These are phyloP conservation scores for Aspergillus glaucus DNA, from an alignment of 2,329 filamentous ascomycete genomes.

Conservation along the genomic window DNA sequence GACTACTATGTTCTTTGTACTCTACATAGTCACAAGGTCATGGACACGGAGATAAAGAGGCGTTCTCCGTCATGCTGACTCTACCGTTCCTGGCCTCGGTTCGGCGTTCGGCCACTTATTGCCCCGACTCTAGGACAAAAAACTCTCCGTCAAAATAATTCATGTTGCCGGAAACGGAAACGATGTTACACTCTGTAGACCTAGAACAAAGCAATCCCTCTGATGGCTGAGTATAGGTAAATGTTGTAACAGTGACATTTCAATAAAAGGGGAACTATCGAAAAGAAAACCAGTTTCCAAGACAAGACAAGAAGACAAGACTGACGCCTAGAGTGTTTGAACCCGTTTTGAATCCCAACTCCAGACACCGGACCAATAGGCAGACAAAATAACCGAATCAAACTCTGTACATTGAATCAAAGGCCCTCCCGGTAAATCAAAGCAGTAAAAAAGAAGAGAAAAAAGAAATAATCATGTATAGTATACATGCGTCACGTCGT, in stretches of 20 bases:
- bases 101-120: background rate
- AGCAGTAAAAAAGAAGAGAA: constrained; percentile 8
- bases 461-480: constrained; percentile 18
- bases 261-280: background rate
- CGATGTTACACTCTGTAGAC: background rate
- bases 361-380: constrained; percentile 11
- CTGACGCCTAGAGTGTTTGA: background rate
- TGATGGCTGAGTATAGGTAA: too few relatives aligned
- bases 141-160: background rate
- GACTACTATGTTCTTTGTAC: background rate
- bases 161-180: background rate
- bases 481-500: constrained; percentile 30
- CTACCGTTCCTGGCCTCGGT: background rate
- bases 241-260: background rate
- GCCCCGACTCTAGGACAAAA: background rate
- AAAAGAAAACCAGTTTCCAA: constrained; percentile 6
- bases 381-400: constrained; percentile 4
- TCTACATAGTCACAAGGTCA: background rate
- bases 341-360: constrained; percentile 14
- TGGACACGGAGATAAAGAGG: background rate
- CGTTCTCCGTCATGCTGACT: background rate
- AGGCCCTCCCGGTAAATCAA: constrained; percentile 4
- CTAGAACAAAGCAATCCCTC: background rate
- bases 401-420: constrained; percentile 1
- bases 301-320: constrained; percentile 4